Conservation (phyloP, 106 monocot species). For the Alisma plantagoaquatica region DNA sequence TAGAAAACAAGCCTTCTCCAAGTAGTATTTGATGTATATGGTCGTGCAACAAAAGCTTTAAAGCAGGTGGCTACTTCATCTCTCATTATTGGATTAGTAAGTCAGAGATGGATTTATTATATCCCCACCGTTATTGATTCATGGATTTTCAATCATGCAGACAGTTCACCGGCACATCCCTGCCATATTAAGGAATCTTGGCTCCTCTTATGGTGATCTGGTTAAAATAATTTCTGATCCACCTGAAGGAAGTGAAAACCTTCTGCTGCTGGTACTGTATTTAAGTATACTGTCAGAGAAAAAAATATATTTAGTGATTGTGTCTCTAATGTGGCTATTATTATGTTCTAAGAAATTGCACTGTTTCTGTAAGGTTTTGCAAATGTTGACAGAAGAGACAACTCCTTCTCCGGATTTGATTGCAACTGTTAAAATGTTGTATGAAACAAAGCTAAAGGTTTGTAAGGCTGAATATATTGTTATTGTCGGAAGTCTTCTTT, state of each 20-base stretch:
- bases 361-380: slow-evolving; percentile 51
- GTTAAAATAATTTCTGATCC: slow-evolving; percentile 65
- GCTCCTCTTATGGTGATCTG: slow-evolving; percentile 51
- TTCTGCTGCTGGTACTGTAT: slow-evolving; percentile 77
- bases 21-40: slow-evolving; percentile 85
- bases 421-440: slow-evolving; percentile 74
- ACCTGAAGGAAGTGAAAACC: slow-evolving; percentile 81
- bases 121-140: no score
- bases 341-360: no score
- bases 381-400: slow-evolving; percentile 77
- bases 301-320: background rate
- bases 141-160: slow-evolving; percentile 35
- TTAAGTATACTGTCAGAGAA: no score
- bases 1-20: slow-evolving; percentile 76
- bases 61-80: slow-evolving; percentile 50
- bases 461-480: background rate
- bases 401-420: slow-evolving; percentile 69
- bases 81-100: background rate
- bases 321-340: background rate
- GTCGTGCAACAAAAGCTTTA: slow-evolving; percentile 65
- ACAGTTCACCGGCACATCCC: slow-evolving; percentile 71
- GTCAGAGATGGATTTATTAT: no score
- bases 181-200: slow-evolving; percentile 58
- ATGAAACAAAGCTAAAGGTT: slow-evolving; percentile 89
- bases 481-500: background rate